Evolutionary conservation across 106 monocot species (phyloP).

Genomic region (Posidonia australis): DNA sequence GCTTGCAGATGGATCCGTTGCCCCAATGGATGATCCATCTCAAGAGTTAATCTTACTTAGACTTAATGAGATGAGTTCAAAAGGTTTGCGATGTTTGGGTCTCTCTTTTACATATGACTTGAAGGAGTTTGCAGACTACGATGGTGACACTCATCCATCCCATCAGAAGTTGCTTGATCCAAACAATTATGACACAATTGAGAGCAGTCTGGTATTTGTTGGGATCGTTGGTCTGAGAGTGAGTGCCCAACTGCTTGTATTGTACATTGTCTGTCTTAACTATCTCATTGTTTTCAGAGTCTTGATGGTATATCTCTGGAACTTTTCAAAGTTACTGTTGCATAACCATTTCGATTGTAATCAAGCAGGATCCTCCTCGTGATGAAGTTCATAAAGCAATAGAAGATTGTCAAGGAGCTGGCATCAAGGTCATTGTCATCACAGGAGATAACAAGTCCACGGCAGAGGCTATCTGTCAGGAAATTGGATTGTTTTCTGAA

Average conservation of each 20-base stretch:
- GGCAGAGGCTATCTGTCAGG: constrained; percentile 56
- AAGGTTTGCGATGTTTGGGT: constrained; percentile 20
- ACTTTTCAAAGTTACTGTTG: no score
- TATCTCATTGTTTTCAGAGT: no score
- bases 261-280: no score
- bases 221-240: constrained; percentile 20
- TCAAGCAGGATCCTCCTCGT: constrained; percentile 17
- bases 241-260: no score
- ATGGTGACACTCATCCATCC: constrained; percentile 22
- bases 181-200: constrained; percentile 20
- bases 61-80: constrained; percentile 21
- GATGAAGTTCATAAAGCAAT: constrained; percentile 61
- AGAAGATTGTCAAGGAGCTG: constrained; percentile 51
- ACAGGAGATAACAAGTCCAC: constrained; percentile 77
- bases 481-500: constrained; percentile 44
- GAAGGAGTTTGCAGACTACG: constrained; percentile 11
- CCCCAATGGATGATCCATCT: constrained; percentile 9
- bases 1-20: constrained; percentile 20
- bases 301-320: no score
- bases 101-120: constrained; percentile 19
- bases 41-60: constrained; percentile 8
- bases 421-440: constrained; percentile 54
- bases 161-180: constrained; percentile 23
- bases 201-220: constrained; percentile 19
- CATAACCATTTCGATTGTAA: no score